A percentile compares a stretch with the other conserved stretches of the same genome.
Conservation (phyloP, 2,329 filamentous ascomycete genomes). For the Aspergillus sp. region DNA sequence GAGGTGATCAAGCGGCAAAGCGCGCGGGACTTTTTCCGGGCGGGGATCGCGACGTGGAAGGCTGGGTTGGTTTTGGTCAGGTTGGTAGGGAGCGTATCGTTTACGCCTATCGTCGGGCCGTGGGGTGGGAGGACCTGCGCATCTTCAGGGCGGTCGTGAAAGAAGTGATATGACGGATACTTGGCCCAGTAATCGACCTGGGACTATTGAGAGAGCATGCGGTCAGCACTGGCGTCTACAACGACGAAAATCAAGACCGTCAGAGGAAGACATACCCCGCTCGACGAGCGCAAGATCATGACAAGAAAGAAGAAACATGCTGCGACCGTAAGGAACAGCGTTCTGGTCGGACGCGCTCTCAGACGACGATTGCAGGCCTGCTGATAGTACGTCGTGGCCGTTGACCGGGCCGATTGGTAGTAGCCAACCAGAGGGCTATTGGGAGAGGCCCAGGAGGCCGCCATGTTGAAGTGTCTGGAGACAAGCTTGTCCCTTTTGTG, state of each 20-base stretch:
- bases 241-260: background rate
- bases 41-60: constrained; percentile 58
- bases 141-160: constrained; percentile 30
- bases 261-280: constrained; percentile 9
- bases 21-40: constrained; percentile 47
- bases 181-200: constrained; percentile 31
- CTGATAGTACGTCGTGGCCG: constrained; percentile 21
- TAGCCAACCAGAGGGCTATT: constrained; percentile 24
- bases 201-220: constrained; percentile 13
- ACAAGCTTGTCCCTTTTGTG: background rate
- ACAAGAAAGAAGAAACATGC: constrained; percentile 26
- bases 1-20: constrained; percentile 59
- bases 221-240: constrained; percentile 4
- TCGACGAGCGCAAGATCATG: constrained; percentile 18
- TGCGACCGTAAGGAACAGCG: constrained; percentile 18
- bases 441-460: constrained; percentile 25
- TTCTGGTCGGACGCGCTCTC: constrained; percentile 25
- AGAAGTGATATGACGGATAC: constrained; percentile 33
- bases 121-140: constrained; percentile 25
- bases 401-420: constrained; percentile 21
- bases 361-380: constrained; percentile 27
- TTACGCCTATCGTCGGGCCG: constrained; percentile 17
- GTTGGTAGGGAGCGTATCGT: constrained; percentile 30
- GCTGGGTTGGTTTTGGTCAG: constrained; percentile 36
- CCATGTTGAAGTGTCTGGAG: constrained; percentile 12